Base-by-base conservation (phyloP, 768 basidiomycete species). In the Mycena leptocephala region DNA sequence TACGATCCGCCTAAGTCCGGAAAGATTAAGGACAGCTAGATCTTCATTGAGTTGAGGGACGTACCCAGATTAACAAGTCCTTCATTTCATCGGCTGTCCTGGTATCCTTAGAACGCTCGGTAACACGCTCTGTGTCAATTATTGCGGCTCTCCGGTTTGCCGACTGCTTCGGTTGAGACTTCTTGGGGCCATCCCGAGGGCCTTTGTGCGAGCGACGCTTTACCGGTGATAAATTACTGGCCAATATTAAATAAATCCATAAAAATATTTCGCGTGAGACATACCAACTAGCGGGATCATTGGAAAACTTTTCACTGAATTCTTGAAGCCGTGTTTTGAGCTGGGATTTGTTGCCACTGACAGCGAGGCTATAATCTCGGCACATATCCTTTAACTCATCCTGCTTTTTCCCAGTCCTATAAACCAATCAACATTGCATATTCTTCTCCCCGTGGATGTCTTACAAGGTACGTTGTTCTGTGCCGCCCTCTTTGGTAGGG, bases 191-290 rank as follows among this genome's bases (percentile, higher is more conserved):
- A 26, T 75, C 51, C 1, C 56, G 74, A 13, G 66, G 74, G 24
- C 74, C 74, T 46, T 75, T 75, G 67, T 75, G 74, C 14, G 18
- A 46, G n/a, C 74, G 74, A 32, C 67, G 74, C 18, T 69, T 68
- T 5, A 56, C 65, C 32, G 61, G 67, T 18, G 11, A 3, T 22
- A 63, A 24, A 46, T 56, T 41, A 24, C 66, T 75, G 32, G n/a
- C n/a, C n/a, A n/a, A n/a, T n/a, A n/a, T n/a, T n/a, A n/a, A n/a
- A n/a, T n/a, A n/a, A n/a, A n/a, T n/a, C n/a, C n/a, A n/a, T 7
- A 20, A 51, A 69, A 16, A 63, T 37, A 37, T n/a, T 24, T 56
- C 8, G 51, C 35, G 35, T 6, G 35, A 37, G 35, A 13, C 9
- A 43, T 43, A 73, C 72, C 72, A 56, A 46, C 55, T 51, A 1